A percentile compares a stretch with the other conserved stretches of the same genome.
Conservation (phyloP, 805 yeast genomes). For the Wickerhamomyces canadensis region DNA sequence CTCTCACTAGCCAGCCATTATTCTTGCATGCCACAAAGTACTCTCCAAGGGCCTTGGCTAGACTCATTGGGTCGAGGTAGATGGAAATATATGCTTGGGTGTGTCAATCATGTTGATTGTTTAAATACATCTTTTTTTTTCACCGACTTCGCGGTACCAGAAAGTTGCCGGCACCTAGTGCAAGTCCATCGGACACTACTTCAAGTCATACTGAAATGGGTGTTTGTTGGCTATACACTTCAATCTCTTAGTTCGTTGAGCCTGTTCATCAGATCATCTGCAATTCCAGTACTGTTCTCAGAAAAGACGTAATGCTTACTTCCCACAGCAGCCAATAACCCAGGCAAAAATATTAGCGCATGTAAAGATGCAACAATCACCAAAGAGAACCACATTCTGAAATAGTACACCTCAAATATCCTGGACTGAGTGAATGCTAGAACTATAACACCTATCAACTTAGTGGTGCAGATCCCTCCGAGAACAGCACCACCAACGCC, state of each 20-base stretch:
- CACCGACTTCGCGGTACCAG: not conserved
- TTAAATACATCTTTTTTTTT: not conserved
- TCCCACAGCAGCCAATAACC: slow-evolving; percentile 59
- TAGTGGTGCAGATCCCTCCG: slow-evolving; percentile 87
- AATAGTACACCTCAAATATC: slow-evolving; percentile 87
- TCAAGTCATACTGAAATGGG: no score
- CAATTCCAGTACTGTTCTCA: slow-evolving; percentile 27
- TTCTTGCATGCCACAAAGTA: slow-evolving; percentile 7
- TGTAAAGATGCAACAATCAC: slow-evolving; percentile 75
- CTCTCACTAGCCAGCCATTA: slow-evolving; percentile 8
- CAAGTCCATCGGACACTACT: no score
- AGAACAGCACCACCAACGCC: slow-evolving; percentile 88
- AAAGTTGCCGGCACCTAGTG: no score
- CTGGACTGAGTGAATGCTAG: slow-evolving; percentile 82
- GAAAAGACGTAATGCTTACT: slow-evolving; percentile 46
- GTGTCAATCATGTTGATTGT: not conserved
- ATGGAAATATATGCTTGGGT: no score
- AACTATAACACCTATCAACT: slow-evolving; percentile 80
- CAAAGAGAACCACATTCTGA: slow-evolving; percentile 88
- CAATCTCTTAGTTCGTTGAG: slow-evolving; percentile 7
- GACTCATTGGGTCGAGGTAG: slow-evolving; percentile 10
- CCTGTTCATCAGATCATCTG: slow-evolving; percentile 25
- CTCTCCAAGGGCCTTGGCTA: slow-evolving; percentile 4
- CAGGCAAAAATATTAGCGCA: slow-evolving; percentile 74
- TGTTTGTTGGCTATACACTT: not conserved